phyloP scores from a whole-genome alignment of 352 stramenopile genomes.

The Halophytophthora batemanensis region DNA sequence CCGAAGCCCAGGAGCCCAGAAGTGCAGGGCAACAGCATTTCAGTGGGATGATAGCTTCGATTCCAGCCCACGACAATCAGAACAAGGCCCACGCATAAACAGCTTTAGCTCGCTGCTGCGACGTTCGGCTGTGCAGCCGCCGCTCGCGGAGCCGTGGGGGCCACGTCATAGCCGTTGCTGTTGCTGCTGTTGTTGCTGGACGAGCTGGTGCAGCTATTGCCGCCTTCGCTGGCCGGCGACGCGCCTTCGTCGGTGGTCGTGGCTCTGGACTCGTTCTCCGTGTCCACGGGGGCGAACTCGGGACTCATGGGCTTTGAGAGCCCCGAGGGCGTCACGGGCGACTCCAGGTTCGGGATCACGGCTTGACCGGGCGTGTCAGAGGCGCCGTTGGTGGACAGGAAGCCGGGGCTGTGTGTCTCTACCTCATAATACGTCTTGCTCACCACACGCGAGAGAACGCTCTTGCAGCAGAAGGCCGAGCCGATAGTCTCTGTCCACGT shows the following conservation, averaged over 20 bases:
- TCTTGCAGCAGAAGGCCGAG: slow-evolving; percentile 72
- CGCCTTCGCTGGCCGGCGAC: slow-evolving; percentile 30
- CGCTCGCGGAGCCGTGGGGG: slow-evolving; percentile 4
- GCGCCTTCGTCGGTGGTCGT: slow-evolving; percentile 38
- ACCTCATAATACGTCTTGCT: slow-evolving; percentile 80
- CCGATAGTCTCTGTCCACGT: slow-evolving; percentile 55
- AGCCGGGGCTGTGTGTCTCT: slow-evolving; percentile 71
- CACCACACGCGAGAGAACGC: slow-evolving; percentile 47
- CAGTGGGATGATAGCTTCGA: slow-evolving; percentile 12
- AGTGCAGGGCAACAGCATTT: slow-evolving; percentile 14
- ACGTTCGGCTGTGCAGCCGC: slow-evolving; percentile 10
- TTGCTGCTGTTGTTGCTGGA: slow-evolving; percentile 30
- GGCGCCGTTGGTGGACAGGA: slow-evolving; percentile 37
- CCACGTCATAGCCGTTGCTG: slow-evolving; percentile 9
- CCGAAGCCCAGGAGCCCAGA: no score
- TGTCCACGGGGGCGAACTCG: slow-evolving; percentile 27
- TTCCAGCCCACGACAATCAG: neutral
- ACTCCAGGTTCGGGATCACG: slow-evolving; percentile 48
- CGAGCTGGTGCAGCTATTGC: slow-evolving; percentile 26
- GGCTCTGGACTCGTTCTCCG: slow-evolving; percentile 33
- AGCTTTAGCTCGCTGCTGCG: slow-evolving; percentile 21
- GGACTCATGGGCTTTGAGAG: slow-evolving; percentile 39
- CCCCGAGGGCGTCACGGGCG: slow-evolving; percentile 42
- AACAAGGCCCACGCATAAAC: neutral
- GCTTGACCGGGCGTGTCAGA: slow-evolving; percentile 69